Percentiles rank a stretch among this genome's conserved stretches.
phyloP scores from a whole-genome alignment of 805 yeast species.

The Saturnispora besseyi region DNA sequence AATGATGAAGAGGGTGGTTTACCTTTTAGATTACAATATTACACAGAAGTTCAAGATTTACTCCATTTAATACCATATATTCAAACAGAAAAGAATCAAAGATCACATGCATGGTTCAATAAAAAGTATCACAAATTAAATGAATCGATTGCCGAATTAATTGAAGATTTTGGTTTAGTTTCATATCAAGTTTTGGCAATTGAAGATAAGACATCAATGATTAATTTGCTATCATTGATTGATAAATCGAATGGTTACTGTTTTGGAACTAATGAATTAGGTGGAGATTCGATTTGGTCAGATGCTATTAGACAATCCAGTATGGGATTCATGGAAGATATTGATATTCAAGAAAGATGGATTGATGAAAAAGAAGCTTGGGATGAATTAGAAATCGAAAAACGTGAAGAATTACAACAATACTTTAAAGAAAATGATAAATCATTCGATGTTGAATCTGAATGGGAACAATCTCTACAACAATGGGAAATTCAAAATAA shows the following conservation, averaged over 20 bases:
- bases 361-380: slow-evolving; percentile 71
- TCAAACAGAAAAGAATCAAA: slow-evolving; percentile 62
- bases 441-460: slow-evolving; percentile 50
- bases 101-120: slow-evolving; percentile 45
- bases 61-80: slow-evolving; percentile 56
- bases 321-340: slow-evolving; percentile 40
- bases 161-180: slow-evolving; percentile 80
- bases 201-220: slow-evolving; percentile 91
- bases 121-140: slow-evolving; percentile 50
- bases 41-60: slow-evolving; percentile 88
- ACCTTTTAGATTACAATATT: slow-evolving; percentile 76
- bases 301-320: slow-evolving; percentile 79
- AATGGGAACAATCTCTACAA: slow-evolving; percentile 57
- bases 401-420: slow-evolving; percentile 31
- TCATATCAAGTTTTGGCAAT: slow-evolving; percentile 83
- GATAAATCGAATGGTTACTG: slow-evolving; percentile 93
- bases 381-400: slow-evolving; percentile 53
- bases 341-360: slow-evolving; percentile 94
- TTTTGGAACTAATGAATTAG: slow-evolving; percentile 86
- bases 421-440: slow-evolving; percentile 29
- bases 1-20: slow-evolving; percentile 47
- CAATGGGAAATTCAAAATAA: slow-evolving; percentile 42
- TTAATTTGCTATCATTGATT: slow-evolving; percentile 60
- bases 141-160: slow-evolving; percentile 68
- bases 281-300: slow-evolving; percentile 98